Conservation (phyloP, 768 basidiomycete species). For the Leccinum disarticulatum region DNA sequence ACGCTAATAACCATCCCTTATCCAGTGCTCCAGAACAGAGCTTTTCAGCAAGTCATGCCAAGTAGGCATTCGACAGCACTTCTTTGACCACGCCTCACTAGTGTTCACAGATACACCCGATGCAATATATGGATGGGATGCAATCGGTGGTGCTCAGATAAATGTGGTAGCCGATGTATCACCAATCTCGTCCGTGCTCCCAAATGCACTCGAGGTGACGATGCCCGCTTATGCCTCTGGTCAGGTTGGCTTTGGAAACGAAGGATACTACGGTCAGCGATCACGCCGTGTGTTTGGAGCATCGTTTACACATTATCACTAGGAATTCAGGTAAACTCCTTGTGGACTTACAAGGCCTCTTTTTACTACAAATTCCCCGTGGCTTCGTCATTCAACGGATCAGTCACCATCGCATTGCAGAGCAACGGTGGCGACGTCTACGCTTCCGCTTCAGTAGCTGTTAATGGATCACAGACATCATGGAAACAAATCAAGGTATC, state of each 20-base stretch:
- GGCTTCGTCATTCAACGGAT: conserved; percentile 39
- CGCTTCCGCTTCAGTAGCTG: conserved; percentile 37
- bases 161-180: conserved; percentile 48
- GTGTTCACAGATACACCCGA: conserved; percentile 40
- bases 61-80: conserved; percentile 30
- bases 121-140: conserved; percentile 52
- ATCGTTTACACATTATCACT: not conserved
- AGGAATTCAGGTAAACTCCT: conserved; percentile 55
- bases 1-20: not conserved
- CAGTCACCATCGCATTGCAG: conserved; percentile 45
- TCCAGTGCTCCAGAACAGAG: conserved; percentile 62
- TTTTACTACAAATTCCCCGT: conserved; percentile 56
- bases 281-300: not conserved
- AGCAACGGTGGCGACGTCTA: conserved; percentile 42
- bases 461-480: conserved; percentile 41
- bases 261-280: conserved; percentile 51
- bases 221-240: conserved; percentile 42
- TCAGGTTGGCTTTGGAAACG: conserved; percentile 52
- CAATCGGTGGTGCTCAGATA: conserved; percentile 43
- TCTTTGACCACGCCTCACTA: not conserved
- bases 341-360: conserved; percentile 56
- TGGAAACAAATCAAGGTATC: conserved; percentile 49
- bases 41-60: conserved; percentile 61
- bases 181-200: conserved; percentile 56
- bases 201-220: conserved; percentile 54